Evolutionary conservation across 768 basidiomycete genomes (phyloP), one percentile per base, ranked within the genome.

Genomic region (Cystobasidium onofrii): DNA sequence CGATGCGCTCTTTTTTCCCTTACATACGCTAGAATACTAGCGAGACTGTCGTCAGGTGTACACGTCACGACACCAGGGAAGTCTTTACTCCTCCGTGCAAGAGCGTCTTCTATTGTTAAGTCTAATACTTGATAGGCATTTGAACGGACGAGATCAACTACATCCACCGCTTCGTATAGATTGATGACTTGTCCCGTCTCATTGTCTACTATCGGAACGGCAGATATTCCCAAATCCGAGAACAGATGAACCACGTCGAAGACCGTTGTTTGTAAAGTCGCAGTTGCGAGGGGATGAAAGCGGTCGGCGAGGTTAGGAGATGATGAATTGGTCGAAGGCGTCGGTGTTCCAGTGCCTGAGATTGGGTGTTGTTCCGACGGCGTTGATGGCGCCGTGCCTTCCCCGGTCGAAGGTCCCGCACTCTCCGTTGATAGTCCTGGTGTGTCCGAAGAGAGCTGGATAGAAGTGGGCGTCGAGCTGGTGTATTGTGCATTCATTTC

Each of bases 181-280:
- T 99, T 94, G 76, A 98, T 86, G 50, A 99, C 96, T 66, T 93
- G 86, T 10, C 95, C 95, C 9, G 92, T 86, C 73, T 90, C 87
- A 29, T 61, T 62, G 78, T 99, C 91, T 34, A 98, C 85, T 80
- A 99, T 97, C 9, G 96, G 96, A 4, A 99, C 95, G 4, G 95
- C 95, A 10, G 91, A 93, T 77, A 99, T 96, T 31, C 93, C 89
- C 52, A 89, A 86, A 81, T 93, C 90, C 0, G 92, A 95, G 81
- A 98, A 98, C 89, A 95, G 92, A 80, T 99, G 96, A 1, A 98
- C 96, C 74, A 98, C 92, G 79, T 98, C 93, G 78, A 96, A 97
- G 1, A 99, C 96, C 33, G 90, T 89, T 0, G 95, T 96, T 72
- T 88, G 84, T 78, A 95, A 84, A 36, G 88, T 93, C 13, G 95